Evolutionary conservation across 2,329 filamentous ascomycete species (phyloP), one percentile per base, ranked within the genome.

Genomic region (Aspergillus proliferans): DNA sequence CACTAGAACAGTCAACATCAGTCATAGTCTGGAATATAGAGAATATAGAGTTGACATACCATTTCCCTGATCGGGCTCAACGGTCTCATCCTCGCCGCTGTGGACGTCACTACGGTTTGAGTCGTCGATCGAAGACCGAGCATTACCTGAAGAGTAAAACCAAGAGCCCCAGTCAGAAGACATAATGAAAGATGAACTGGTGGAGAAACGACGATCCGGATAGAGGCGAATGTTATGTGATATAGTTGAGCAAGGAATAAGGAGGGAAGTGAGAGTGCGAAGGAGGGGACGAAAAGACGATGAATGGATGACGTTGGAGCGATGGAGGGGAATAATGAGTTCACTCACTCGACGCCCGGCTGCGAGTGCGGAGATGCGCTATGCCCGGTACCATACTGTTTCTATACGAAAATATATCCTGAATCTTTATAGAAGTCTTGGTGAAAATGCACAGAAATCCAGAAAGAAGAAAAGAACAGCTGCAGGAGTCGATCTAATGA

Each of bases 31-130:
- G 36, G 15, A 6, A 38, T 38, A 14, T 39, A 47, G 19, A 12
- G 8, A 6, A 3, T 6, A n/a, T 30, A 36, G 15, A 14, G 9
- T 26, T 28, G 14, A 51, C 84, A 69, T 73, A 95, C 89, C 87
- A 80, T 92, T 96, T 73, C 91, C 90, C 78, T 97, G 90, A 48
- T 96, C 91, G 52, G 88, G 82, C 73, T 95, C 90, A 63, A 96
- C 85, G 53, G 92, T 80, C 64, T 89, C 90, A 62, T 94, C 88
- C 57, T 89, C 85, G 52, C 75, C 72, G 51, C 70, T 69, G 9
- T 28, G 22, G 41, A 72, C 76, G 21, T 59, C 53, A 19, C 63
- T 60, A 46, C 55, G 47, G 36, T 64, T 63, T 24, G 63, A 56
- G 21, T 83, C 83, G 49, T 87, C 83, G 56, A 69, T 70, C 4